Evolutionary conservation across 257 asterid genomes (phyloP).

Genomic region (Solanum neorickii): DNA sequence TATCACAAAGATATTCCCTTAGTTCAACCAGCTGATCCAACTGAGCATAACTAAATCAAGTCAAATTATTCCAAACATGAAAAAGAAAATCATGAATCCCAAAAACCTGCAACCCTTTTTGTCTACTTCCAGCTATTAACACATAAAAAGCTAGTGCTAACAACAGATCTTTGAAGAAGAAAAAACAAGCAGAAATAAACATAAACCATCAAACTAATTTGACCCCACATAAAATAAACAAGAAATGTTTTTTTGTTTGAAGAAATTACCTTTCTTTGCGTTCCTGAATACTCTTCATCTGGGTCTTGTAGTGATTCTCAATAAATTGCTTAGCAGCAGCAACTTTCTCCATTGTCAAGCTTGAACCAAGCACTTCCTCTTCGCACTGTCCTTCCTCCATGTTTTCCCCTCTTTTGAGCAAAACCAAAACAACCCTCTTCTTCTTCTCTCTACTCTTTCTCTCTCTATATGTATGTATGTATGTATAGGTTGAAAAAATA

Average conservation of each 20-base stretch:
- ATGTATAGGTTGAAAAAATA: background rate
- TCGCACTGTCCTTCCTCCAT: conserved; percentile 43
- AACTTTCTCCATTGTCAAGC: conserved; percentile 95
- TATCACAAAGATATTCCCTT: background rate
- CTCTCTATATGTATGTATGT: background rate
- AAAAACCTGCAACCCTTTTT: background rate
- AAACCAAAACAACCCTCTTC: background rate
- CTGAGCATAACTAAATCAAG: background rate
- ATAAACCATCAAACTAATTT: background rate
- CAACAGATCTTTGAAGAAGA: conserved; percentile 7
- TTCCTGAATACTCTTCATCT: conserved; percentile 91
- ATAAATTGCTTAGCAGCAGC: conserved; percentile 96
- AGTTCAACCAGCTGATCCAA: background rate
- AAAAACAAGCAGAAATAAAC: background rate
- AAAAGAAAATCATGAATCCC: background rate
- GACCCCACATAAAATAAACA: background rate
- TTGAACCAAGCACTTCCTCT: conserved; percentile 78
- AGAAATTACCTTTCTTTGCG: conserved; percentile 70
- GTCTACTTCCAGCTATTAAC: background rate
- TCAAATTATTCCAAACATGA: background rate
- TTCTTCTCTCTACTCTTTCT: conserved; percentile 4
- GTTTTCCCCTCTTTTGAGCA: background rate
- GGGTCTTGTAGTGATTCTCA: conserved; percentile 94
- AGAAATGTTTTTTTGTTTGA: background rate
- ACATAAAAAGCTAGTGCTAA: background rate